These are phyloP conservation scores for Phymatotrichopsis omnivora DNA, from an alignment of 2,329 filamentous ascomycete genomes.

Conservation along the genomic window DNA sequence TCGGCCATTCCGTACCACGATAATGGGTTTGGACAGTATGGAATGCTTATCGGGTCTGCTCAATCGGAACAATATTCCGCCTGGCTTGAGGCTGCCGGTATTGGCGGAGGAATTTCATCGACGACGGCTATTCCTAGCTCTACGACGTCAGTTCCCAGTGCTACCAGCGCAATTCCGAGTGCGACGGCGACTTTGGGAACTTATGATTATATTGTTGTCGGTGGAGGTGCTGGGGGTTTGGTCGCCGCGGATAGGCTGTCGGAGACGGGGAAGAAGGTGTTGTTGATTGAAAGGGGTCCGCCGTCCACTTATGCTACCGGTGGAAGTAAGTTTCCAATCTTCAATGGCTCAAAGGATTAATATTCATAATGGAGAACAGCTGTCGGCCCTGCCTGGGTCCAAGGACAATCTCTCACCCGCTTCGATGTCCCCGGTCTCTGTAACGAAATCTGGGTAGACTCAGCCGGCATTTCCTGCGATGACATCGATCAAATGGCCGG, in stretches of 20 bases:
- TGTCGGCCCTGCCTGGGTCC: slow-evolving; percentile 52
- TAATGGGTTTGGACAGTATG: slow-evolving; percentile 44
- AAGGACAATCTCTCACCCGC: slow-evolving; percentile 52
- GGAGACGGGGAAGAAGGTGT: slow-evolving; percentile 42
- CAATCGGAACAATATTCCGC: slow-evolving; percentile 35
- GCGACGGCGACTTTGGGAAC: slow-evolving; percentile 34
- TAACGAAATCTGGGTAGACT: slow-evolving; percentile 59
- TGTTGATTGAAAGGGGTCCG: slow-evolving; percentile 39
- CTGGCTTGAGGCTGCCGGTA: slow-evolving; percentile 34
- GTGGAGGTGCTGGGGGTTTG: slow-evolving; percentile 53
- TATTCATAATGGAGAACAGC: slow-evolving; percentile 32
- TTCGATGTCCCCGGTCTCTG: slow-evolving; percentile 63
- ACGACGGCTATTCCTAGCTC: slow-evolving; percentile 32
- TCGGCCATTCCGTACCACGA: slow-evolving; percentile 37
- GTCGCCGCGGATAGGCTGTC: slow-evolving; percentile 45
- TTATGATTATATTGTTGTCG: slow-evolving; percentile 56
- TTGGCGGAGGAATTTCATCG: slow-evolving; percentile 35
- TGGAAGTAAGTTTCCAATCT: slow-evolving; percentile 37
- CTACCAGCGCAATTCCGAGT: slow-evolving; percentile 28
- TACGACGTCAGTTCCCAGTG: slow-evolving; percentile 31
- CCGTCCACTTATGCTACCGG: slow-evolving; percentile 56
- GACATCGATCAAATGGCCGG: slow-evolving; percentile 66
- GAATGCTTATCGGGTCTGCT: slow-evolving; percentile 38
- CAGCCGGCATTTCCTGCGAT: slow-evolving; percentile 53
- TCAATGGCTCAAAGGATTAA: neutral